These are phyloP conservation scores for Hypoxylon trugodes DNA, from an alignment of 495 filamentous ascomycete species.

Conservation along the genomic window DNA sequence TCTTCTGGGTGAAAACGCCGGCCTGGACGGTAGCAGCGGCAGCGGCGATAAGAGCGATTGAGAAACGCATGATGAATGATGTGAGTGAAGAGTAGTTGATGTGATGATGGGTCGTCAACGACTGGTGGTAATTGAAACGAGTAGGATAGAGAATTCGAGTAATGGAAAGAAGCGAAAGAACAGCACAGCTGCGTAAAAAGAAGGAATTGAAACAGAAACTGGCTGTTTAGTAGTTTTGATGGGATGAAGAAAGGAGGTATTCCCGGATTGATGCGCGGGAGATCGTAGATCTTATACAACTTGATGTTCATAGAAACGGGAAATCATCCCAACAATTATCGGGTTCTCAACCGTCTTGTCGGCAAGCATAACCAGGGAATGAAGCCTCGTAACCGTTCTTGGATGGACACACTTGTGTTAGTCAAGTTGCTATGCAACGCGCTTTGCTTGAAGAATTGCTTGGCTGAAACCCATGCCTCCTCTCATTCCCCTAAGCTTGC, in stretches of 20 bases:
- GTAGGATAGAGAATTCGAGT: conserved; percentile 22
- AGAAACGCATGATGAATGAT: conserved; percentile 43
- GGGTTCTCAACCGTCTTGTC: conserved; percentile 6
- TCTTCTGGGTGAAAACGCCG: conserved; percentile 43
- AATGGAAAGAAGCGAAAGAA: conserved; percentile 40
- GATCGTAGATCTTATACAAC: conserved; percentile 40
- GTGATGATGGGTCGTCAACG: conserved; percentile 19
- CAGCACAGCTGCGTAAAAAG: conserved; percentile 45
- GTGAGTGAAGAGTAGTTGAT: no score
- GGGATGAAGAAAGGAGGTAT: conserved; percentile 37
- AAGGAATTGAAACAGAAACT: conserved; percentile 30
- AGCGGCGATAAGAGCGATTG: conserved; percentile 36
- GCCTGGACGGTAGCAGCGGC: conserved; percentile 33
- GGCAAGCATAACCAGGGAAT: conserved; percentile 15
- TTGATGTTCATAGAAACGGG: conserved; percentile 35
- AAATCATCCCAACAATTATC: conserved; percentile 27
- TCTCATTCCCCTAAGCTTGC: conserved; percentile 7
- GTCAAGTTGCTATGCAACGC: conserved; percentile 31
- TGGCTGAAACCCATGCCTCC: conserved; percentile 38
- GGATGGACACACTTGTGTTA: conserved; percentile 23
- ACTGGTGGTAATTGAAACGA: conserved; percentile 12
- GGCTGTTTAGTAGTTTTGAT: conserved; percentile 43
- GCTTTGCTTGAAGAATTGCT: conserved; percentile 38
- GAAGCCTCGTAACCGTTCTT: conserved; percentile 19
- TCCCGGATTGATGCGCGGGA: conserved; percentile 14